Evolutionary conservation across 2,329 filamentous ascomycete species (phyloP), one percentile per base, ranked within the genome.

Genomic region (Lasiodiplodia citricola): DNA sequence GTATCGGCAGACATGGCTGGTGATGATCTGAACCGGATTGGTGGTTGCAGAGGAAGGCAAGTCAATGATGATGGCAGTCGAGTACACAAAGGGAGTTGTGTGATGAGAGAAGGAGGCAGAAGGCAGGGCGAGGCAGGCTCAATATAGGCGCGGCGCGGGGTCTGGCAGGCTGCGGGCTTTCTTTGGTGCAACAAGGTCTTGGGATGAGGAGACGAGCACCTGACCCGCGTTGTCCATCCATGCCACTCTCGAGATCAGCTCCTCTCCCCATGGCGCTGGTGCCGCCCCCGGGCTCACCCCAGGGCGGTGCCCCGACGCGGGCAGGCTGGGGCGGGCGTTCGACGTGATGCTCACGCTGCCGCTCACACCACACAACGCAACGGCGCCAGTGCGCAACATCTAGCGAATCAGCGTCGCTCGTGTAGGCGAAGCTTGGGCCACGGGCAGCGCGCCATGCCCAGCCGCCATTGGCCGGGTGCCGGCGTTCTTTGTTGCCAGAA

Each of bases 181-280:
- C 41, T 57, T 51, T 67, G 66, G 66, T 68, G 66, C 56, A 62
- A 68, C 66, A 68, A 47, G 57, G 47, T 44, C 47, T 65, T 25
- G 41, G 44, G 56, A 68, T 68, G 66, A 68, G 66, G 66, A 68
- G 66, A 68, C 66, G 66, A 68, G 66, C 66, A 68, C 55, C 56
- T 68, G 66, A 68, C 66, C 66, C 23, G 37, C 16, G 6, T 23
- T 38, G 47, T 14, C 37, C 37, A 62, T 23, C 60, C 60, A 64
- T 64, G 60, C 60, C 60, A 63, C 58, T 23, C 13, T 13, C 38
- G 11, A 47, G 57, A 21, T 47, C 57, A 60, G 21, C 18, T 14
- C 35, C 21, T 37, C 41, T 52, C 60, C 28, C 44, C 60, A 41
- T 54, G 51, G 51, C 51, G 13, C 18, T n/a, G 47, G 25, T 18